Base-by-base conservation (phyloP, 2,329 filamentous ascomycete species). In the Xylariales sp. region DNA sequence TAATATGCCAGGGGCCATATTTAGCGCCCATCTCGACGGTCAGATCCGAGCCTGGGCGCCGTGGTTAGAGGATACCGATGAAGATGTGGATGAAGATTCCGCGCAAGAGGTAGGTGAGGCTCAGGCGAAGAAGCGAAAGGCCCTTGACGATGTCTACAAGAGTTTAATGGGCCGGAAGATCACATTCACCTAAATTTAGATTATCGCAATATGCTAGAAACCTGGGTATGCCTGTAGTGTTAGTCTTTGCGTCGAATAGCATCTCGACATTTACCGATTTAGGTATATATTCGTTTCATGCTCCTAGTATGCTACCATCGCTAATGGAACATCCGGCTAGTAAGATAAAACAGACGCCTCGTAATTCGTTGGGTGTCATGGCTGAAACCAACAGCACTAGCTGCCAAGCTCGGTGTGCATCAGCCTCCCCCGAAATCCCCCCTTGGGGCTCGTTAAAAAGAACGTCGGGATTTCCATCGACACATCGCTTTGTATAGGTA, bases 21-120 rank as follows among this genome's bases (percentile, higher is more conserved):
- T 93, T 80, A 96, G 93, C 61, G 91, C 90, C 1, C 93, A 97
- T 75, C 85, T 90, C 3, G 93, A 97, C 76, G 95, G 95, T 0
- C 91, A 90, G 60, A 95, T 98, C 65, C 86, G 91, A 52, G 87
- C 88, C 3, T 97, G 95, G 94, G 85, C 86, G 72, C 91, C 93
- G 1, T 82, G 83, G 43, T 80, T 88, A 5, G 79, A 83, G 0
- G 87, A 86, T 4, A 82, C 81, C 41, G 80, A 87, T 71, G 77
- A 86, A 72, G 71, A 88, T 57, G 83, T 82, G 12, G 83, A 84
- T 45, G 81, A 83, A 12, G 82, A 83, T 3, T 79, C 81, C 34
- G 48, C 63, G 10, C 63, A 59, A 16, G 75, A 78, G 4, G 79
- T 78, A 30, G 79, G 78, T 0, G 87, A 85, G 69, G 80, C 82